phyloP scores from a whole-genome alignment of 164 flowering plant species.

The Piper betle region DNA sequence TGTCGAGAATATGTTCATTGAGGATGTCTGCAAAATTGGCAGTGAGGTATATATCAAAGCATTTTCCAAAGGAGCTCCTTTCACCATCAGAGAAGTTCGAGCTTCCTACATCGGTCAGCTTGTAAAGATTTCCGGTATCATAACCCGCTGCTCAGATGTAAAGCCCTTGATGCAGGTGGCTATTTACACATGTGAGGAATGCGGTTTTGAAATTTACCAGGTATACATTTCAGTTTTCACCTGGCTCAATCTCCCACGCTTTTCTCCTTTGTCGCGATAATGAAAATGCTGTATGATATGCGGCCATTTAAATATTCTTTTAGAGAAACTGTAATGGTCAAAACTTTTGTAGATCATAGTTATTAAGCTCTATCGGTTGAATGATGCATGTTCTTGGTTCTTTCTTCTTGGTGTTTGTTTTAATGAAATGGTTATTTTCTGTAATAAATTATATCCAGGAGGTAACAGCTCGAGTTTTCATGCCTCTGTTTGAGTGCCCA shows the following conservation, averaged over 20 bases:
- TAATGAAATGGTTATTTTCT: background rate
- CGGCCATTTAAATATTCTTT: background rate
- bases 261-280: background rate
- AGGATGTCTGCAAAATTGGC: slow-evolving; percentile 5
- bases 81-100: slow-evolving; percentile 85
- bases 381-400: background rate
- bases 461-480: slow-evolving; percentile 85
- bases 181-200: slow-evolving; percentile 96
- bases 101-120: slow-evolving; percentile 95
- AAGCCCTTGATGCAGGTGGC: slow-evolving; percentile 98
- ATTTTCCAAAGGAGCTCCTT: slow-evolving; percentile 67
- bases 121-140: slow-evolving; percentile 84
- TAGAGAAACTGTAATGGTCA: background rate
- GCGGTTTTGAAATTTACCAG: slow-evolving; percentile 99
- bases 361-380: background rate
- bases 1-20: too few species aligned
- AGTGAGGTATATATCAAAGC: slow-evolving; percentile 92
- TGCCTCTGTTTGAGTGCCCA: slow-evolving; percentile 97
- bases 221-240: slow-evolving; percentile 17
- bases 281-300: background rate
- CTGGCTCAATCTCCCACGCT: background rate
- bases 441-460: slow-evolving; percentile 35
- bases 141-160: slow-evolving; percentile 97
- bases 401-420: background rate
- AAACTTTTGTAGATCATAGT: background rate